These are phyloP conservation scores for Xylaria hypoxylon DNA, from an alignment of 2,329 filamentous ascomycete genomes.

Conservation along the genomic window DNA sequence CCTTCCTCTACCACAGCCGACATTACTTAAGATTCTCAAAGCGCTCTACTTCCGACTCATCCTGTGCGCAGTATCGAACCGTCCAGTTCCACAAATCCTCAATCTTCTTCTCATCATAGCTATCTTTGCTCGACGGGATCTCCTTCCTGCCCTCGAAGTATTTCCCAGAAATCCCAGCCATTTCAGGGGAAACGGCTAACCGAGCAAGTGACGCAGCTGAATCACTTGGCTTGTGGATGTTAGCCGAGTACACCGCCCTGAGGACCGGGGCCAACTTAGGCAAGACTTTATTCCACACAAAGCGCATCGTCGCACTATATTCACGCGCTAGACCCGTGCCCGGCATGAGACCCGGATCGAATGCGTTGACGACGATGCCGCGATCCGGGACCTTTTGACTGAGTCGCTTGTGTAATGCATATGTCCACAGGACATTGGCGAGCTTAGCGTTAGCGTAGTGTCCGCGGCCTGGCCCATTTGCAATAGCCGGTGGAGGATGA, in stretches of 20 bases:
- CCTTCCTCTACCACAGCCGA: background rate
- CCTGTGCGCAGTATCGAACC: conserved; percentile 13
- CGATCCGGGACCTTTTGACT: conserved; percentile 35
- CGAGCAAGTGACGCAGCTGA: conserved; percentile 57
- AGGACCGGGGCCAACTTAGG: conserved; percentile 54
- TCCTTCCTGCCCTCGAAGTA: conserved; percentile 59
- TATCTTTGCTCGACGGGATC: conserved; percentile 57
- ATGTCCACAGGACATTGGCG: conserved; percentile 61
- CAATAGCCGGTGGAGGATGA: conserved; percentile 50
- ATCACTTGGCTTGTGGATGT: conserved; percentile 55
- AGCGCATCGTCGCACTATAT: conserved; percentile 44
- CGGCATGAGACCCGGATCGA: conserved; percentile 63
- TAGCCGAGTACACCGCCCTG: conserved; percentile 48
- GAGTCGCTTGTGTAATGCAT: conserved; percentile 57
- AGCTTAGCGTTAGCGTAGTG: conserved; percentile 61
- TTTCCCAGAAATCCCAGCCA: conserved; percentile 52
- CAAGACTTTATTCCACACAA: conserved; percentile 53
- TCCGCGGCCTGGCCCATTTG: conserved; percentile 51
- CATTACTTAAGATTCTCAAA: conserved; percentile 30
- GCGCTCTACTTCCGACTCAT: conserved; percentile 28
- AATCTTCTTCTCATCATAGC: conserved; percentile 59
- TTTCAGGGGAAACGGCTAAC: conserved; percentile 53
- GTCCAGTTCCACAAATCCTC: conserved; percentile 64
- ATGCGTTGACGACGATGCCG: conserved; percentile 55
- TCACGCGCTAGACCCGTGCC: conserved; percentile 58